Evolutionary conservation across 2,329 filamentous ascomycete species (phyloP).

Genomic region (Aurifilum marmelostoma): DNA sequence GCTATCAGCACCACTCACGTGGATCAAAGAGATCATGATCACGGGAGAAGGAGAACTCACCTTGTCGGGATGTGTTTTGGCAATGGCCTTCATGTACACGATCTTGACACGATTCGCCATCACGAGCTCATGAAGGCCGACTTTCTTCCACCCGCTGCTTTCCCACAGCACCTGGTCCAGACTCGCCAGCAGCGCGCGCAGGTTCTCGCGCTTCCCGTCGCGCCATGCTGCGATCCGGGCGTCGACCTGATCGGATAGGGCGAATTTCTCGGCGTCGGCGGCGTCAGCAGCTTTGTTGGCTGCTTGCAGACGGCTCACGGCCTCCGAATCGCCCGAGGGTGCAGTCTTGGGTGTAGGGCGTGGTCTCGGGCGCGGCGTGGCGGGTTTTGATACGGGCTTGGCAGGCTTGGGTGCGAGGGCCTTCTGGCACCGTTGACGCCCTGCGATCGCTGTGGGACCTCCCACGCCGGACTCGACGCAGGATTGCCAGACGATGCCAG

Average conservation of each 20-base stretch:
- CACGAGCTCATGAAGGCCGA: conserved; percentile 85
- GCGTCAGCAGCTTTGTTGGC: conserved; percentile 85
- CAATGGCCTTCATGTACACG: conserved; percentile 98
- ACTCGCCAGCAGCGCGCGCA: conserved; percentile 84
- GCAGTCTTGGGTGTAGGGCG: conserved; percentile 46
- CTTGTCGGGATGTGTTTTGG: conserved; percentile 98
- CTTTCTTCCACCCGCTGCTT: conserved; percentile 93
- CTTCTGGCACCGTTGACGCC: conserved; percentile 86
- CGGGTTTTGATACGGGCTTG: conserved; percentile 36
- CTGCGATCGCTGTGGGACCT: conserved; percentile 81
- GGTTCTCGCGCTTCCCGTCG: conserved; percentile 88
- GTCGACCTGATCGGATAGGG: conserved; percentile 83
- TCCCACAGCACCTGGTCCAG: conserved; percentile 91
- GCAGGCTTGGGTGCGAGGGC: conserved; percentile 74
- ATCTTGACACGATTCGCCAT: conserved; percentile 96
- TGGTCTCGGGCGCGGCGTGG: conserved; percentile 51
- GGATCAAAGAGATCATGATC: conserved; percentile 8
- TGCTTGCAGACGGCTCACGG: conserved; percentile 78
- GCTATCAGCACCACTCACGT: neutral
- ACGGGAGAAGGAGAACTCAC: conserved; percentile 55
- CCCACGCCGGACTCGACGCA: conserved; percentile 86
- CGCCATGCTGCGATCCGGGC: conserved; percentile 80
- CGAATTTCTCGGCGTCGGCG: conserved; percentile 92
- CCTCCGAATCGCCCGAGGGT: conserved; percentile 64
- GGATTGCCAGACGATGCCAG: conserved; percentile 75